Conservation (phyloP, 345 rosid species). For the Euphorbia tirucalli region DNA sequence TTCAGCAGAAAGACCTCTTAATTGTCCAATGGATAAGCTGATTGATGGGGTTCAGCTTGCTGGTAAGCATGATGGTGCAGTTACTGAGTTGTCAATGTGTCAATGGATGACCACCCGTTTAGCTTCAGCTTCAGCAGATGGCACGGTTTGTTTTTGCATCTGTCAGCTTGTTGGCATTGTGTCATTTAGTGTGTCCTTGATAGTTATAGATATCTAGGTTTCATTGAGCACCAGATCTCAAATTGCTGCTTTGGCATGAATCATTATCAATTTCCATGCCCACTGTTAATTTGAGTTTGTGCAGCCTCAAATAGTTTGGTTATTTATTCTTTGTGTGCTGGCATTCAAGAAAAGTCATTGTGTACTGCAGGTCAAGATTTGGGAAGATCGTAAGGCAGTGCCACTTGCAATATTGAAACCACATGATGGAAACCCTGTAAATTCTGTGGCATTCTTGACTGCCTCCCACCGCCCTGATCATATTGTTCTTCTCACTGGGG, state of each 20-base stretch:
- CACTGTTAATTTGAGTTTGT: neutral
- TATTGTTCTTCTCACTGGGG: slow-evolving; percentile 77
- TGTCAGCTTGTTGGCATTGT: neutral
- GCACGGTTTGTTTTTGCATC: slow-evolving; percentile 59
- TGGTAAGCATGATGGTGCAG: slow-evolving; percentile 84
- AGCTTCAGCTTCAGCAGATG: slow-evolving; percentile 41
- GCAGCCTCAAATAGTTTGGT: neutral
- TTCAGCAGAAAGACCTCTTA: slow-evolving; percentile 68
- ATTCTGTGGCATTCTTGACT: slow-evolving; percentile 64
- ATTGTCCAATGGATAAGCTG: slow-evolving; percentile 57
- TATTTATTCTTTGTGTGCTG: neutral
- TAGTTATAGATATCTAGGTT: neutral
- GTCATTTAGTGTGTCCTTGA: neutral
- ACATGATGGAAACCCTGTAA: slow-evolving; percentile 80
- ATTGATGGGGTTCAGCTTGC: slow-evolving; percentile 76
- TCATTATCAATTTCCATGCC: slow-evolving; percentile 6
- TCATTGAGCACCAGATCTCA: neutral
- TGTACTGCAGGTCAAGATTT: slow-evolving; percentile 70
- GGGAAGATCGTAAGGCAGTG: slow-evolving; percentile 73
- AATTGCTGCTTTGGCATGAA: neutral
- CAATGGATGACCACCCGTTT: slow-evolving; percentile 80
- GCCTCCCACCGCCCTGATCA: slow-evolving; percentile 80
- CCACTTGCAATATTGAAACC: slow-evolving; percentile 78
- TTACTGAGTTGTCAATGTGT: slow-evolving; percentile 95
- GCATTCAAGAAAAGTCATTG: slow-evolving; percentile 12